phyloP scores from a whole-genome alignment of 768 basidiomycete genomes.

The Pisolithus microcarpus region DNA sequence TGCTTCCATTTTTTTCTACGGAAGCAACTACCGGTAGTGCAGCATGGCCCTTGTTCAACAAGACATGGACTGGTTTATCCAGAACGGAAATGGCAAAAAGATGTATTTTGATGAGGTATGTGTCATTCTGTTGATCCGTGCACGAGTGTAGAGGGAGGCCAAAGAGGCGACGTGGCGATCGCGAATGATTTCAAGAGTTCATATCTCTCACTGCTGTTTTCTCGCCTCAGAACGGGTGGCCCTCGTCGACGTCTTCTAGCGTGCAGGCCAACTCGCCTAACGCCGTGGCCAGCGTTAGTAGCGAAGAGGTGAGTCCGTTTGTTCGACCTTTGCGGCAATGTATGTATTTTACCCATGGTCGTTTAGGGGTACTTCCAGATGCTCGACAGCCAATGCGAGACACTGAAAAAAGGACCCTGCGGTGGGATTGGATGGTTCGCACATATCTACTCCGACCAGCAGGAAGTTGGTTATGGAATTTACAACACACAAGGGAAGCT shows the following conservation, averaged over 20 bases:
- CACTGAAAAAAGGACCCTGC: slow-evolving; percentile 50
- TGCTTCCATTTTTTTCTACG: slow-evolving; percentile 56
- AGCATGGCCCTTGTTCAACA: slow-evolving; percentile 56
- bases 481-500: slow-evolving; percentile 39
- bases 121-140: neutral
- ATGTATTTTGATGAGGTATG: slow-evolving; percentile 66
- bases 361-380: slow-evolving; percentile 53
- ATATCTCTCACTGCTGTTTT: neutral
- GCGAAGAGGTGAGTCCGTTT: slow-evolving; percentile 44
- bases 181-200: too few relatives aligned
- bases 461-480: slow-evolving; percentile 66
- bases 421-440: slow-evolving; percentile 80
- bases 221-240: slow-evolving; percentile 63
- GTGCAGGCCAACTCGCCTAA: slow-evolving; percentile 59
- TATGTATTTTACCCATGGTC: neutral
- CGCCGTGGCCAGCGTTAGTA: slow-evolving; percentile 54
- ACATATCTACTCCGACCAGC: slow-evolving; percentile 65
- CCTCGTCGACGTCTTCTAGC: slow-evolving; percentile 52
- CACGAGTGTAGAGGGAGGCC: neutral
- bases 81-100: slow-evolving; percentile 62
- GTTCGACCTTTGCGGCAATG: neutral
- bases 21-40: slow-evolving; percentile 36
- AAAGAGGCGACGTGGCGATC: too few relatives aligned
- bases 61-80: slow-evolving; percentile 63
- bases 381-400: slow-evolving; percentile 55